Base-by-base conservation (phyloP, 306 rosid species). In the Prosopis cineraria region DNA sequence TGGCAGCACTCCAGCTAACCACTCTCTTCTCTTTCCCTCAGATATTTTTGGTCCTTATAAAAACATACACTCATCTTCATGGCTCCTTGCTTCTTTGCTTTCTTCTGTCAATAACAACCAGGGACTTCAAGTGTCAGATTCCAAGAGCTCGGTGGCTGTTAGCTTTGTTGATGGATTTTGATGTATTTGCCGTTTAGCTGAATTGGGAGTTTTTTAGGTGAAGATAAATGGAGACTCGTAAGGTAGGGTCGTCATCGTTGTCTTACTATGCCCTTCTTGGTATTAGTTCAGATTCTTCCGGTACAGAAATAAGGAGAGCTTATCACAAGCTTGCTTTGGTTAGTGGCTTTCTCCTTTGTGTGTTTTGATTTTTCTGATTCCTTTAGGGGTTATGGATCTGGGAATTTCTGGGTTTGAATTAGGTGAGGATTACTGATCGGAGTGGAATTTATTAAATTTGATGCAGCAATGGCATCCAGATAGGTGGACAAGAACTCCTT, bases 381-480 rank as follows among this genome's bases (percentile, higher is more conserved):
- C 29, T 19, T 33, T 4, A 4, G 31, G 52, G 33, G 30, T 55
- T 10, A 9, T 10, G 3, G 29, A 20, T 20, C 12, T 22, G 27
- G 31, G 13, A 11, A 19, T 33, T 33, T 70, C 74, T 70, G 36
- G 48, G 6, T 59, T 69, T 60, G 17, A 59, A 65, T 59, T 59
- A 2, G 5, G 17, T 40, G n/a, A 44, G 53, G 36, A 36, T 37
- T 37, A 20, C 40, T 64, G 70, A 41, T 53, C 9, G 8, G 8
- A 13, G 34, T 22, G 17, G 70, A n/a, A 8, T 47, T 62, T 31
- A 17, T 17, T 16, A 4, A 45, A 41, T 78, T 39, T 43, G 30
- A 41, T 81, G 87, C 82, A 92, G 98, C 87, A 77, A 78, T 94
- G 97, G 96, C 98, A 94, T 80, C 98, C 98, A 0, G 98, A 94